Evolutionary conservation across 768 basidiomycete genomes (phyloP).

Genomic region (Chalciporus piperatus): DNA sequence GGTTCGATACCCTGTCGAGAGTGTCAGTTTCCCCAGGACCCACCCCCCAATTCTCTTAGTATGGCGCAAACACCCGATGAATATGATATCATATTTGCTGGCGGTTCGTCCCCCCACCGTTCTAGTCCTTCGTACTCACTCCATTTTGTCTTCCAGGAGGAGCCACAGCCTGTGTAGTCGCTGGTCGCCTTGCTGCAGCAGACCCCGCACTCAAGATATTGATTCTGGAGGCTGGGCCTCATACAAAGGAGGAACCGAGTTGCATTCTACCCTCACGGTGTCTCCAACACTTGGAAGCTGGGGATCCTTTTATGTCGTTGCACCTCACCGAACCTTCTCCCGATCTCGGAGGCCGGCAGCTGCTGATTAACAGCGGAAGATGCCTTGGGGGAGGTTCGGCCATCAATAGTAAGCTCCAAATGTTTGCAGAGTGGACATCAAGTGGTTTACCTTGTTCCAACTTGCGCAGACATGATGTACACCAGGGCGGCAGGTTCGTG

Average conservation of each 20-base stretch:
- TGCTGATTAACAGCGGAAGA: constrained; percentile 21
- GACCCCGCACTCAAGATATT: constrained; percentile 25
- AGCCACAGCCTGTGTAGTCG: constrained; percentile 33
- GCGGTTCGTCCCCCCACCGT: constrained; percentile 37
- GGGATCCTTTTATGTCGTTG: constrained; percentile 17
- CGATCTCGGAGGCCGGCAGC: constrained; percentile 10
- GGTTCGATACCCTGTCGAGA: too few species aligned
- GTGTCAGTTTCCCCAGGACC: too few species aligned
- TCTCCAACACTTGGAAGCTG: constrained; percentile 14
- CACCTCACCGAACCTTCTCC: constrained; percentile 16
- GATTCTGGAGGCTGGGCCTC: constrained; percentile 29
- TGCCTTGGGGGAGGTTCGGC: constrained; percentile 33
- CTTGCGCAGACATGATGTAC: constrained; percentile 44
- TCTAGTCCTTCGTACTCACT: too few species aligned
- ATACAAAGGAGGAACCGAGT: constrained; percentile 19
- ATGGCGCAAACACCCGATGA: constrained; percentile 9
- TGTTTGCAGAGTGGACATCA: neutral
- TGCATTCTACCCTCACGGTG: constrained; percentile 25
- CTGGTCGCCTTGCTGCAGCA: constrained; percentile 27
- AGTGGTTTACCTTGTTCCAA: neutral
- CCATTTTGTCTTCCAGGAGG: constrained; percentile 26
- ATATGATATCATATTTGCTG: constrained; percentile 56
- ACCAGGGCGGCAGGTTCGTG: constrained; percentile 44
- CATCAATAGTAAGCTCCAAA: constrained; percentile 47
- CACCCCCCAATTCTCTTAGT: neutral